Base-by-base conservation (phyloP, 1,284 basidiomycete genomes). In the Pterula multifida region DNA sequence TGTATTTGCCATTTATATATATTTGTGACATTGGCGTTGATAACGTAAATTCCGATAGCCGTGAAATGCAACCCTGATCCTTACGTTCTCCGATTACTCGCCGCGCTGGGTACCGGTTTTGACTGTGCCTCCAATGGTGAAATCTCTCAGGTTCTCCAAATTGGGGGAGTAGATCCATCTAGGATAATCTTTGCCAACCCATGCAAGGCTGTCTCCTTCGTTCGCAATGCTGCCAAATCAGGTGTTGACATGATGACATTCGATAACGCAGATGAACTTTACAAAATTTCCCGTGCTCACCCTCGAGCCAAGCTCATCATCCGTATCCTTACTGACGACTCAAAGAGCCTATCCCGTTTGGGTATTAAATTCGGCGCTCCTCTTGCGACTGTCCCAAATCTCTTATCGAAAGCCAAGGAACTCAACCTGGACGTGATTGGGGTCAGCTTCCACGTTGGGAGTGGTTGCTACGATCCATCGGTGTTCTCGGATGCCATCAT, bases 1-100 rank as follows among this genome's bases (percentile, higher is more conserved):
- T 60, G 36, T 26, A 49, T 52, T 51, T 52, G 49, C 52, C 54
- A n/a, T n/a, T 9, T 35, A 11, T 35, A 35, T 35, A 9, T 35
- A n/a, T n/a, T n/a, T n/a, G n/a, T n/a, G n/a, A n/a, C n/a, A n/a
- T n/a, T n/a, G n/a, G n/a, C n/a, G n/a, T n/a, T n/a, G n/a, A n/a
- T n/a, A n/a, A n/a, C n/a, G 50, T 54, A 51, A 42, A 48, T 52
- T 55, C 55, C 51, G 51, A 42, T 57, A 89, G 88, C 93, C 51
- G 85, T 96, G 63, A 98, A 97, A 71, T 97, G 94, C 70, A 98
- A 98, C 71, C 95, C 96, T 12, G 95, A 98, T 61, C 91, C 92
- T 2, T 89, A 91, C 60, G 83, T 98, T 47, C 74, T 98, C 50
- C 85, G 91, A 55, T 77, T 98, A 47, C 80, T 98, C 36, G 90